Percentiles rank a stretch among this genome's conserved stretches.
Evolutionary conservation across 352 stramenopile genomes (phyloP).

Genomic region (Globisporangium carolinianum): DNA sequence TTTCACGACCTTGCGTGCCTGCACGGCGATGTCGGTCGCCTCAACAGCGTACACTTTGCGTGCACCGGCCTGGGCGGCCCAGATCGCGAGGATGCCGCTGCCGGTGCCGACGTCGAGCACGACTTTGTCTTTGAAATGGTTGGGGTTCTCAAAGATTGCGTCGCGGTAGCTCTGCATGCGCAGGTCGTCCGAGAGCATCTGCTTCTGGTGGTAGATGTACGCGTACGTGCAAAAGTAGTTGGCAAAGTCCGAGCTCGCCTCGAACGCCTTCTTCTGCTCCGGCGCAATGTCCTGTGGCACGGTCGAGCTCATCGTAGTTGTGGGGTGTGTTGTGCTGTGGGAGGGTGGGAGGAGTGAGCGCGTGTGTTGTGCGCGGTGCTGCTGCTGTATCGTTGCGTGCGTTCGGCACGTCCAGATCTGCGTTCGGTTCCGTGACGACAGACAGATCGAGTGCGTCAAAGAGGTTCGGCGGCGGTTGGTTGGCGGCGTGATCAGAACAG

Average conservation of each 20-base stretch:
- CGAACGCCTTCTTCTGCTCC: constrained; percentile 80
- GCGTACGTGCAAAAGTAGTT: constrained; percentile 90
- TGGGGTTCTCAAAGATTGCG: constrained; percentile 96
- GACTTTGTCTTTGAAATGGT: constrained; percentile 98
- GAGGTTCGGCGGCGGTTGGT: too few species aligned
- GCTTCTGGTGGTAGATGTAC: constrained; percentile 92
- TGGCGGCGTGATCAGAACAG: too few species aligned
- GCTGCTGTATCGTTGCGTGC: too few species aligned
- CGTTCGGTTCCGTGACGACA: too few species aligned
- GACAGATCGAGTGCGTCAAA: too few species aligned
- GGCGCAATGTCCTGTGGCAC: constrained; percentile 46
- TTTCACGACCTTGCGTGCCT: constrained; percentile 94
- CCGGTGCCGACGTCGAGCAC: constrained; percentile 99
- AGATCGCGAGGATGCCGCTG: constrained; percentile 97
- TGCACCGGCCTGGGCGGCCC: constrained; percentile 97
- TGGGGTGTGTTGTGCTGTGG: background rate
- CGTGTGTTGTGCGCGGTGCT: background rate
- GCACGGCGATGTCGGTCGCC: constrained; percentile 97
- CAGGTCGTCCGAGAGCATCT: constrained; percentile 99
- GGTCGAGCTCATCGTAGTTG: constrained; percentile 1
- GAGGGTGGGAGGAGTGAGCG: background rate
- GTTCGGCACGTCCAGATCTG: too few species aligned
- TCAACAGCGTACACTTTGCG: constrained; percentile 96
- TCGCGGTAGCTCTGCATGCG: constrained; percentile 98
- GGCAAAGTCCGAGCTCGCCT: constrained; percentile 82